phyloP scores from a whole-genome alignment of 1,284 basidiomycete genomes.

The Trichosporon asahii region DNA sequence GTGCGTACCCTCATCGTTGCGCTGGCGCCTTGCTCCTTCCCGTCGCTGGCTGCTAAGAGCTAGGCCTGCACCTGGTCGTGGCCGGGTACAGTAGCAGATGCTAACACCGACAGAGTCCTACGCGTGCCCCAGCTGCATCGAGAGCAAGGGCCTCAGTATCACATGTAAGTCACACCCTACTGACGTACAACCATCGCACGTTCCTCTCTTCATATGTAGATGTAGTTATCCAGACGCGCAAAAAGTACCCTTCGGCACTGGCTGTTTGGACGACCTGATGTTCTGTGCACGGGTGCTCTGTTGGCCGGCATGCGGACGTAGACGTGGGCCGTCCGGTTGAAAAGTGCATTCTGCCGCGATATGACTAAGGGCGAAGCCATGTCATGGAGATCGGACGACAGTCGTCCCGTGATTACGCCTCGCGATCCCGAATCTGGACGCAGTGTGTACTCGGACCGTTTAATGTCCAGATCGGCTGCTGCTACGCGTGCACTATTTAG shows the following conservation, averaged over 20 bases:
- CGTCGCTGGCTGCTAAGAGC: background rate
- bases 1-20: conserved; percentile 27
- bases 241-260: conserved; percentile 5
- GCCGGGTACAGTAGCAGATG: too few relatives aligned
- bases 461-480: too few relatives aligned
- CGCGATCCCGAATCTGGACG: background rate
- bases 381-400: background rate
- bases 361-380: background rate
- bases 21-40: background rate
- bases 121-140: conserved; percentile 36
- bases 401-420: background rate
- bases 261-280: conserved; percentile 5
- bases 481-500: background rate
- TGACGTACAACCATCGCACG: background rate
- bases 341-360: background rate
- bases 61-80: too few relatives aligned
- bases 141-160: conserved; percentile 32
- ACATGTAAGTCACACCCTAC: conserved; percentile 38
- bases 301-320: background rate
- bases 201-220: background rate
- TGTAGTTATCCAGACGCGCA: conserved; percentile 10
- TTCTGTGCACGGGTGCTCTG: conserved; percentile 5
- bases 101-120: conserved; percentile 34
- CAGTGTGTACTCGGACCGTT: background rate
- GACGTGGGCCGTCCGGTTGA: background rate